These are phyloP conservation scores for Triangularia setosa DNA, from an alignment of 2,329 filamentous ascomycete species.

Conservation along the genomic window DNA sequence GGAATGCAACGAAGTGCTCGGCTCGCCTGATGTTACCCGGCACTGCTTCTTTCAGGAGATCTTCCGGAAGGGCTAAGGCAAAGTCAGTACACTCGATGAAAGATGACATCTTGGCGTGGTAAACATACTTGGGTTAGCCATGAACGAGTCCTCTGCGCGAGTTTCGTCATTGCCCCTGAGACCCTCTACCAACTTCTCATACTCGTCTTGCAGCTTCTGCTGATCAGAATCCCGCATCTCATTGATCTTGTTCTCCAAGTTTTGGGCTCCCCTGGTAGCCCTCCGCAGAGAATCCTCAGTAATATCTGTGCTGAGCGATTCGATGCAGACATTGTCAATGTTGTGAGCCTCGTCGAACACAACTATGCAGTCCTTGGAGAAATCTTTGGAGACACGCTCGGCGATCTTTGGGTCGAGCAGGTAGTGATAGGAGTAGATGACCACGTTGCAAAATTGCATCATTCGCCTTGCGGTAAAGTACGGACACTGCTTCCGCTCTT, in stretches of 20 bases:
- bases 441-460: slow-evolving; percentile 99
- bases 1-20: slow-evolving; percentile 91
- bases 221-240: slow-evolving; percentile 97
- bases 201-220: slow-evolving; percentile 90
- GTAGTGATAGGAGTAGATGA: slow-evolving; percentile 99
- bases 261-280: slow-evolving; percentile 84
- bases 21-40: slow-evolving; percentile 94
- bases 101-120: background rate
- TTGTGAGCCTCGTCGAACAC: slow-evolving; percentile 99
- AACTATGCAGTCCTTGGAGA: slow-evolving; percentile 97
- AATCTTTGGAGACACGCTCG: slow-evolving; percentile 87
- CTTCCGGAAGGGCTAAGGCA: slow-evolving; percentile 72
- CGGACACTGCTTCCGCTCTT: slow-evolving; percentile 93
- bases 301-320: slow-evolving; percentile 92
- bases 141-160: slow-evolving; percentile 90
- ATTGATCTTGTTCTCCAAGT: slow-evolving; percentile 82
- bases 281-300: slow-evolving; percentile 92
- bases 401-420: slow-evolving; percentile 97
- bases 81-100: slow-evolving; percentile 19
- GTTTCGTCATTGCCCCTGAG: slow-evolving; percentile 86
- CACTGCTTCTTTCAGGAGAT: slow-evolving; percentile 90
- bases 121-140: slow-evolving; percentile 73
- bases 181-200: slow-evolving; percentile 90
- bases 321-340: slow-evolving; percentile 99
- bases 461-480: slow-evolving; percentile 95